A percentile compares a stretch with the other conserved stretches of the same genome.
These are phyloP conservation scores for Rhodotorula sp. DNA, from an alignment of 1,284 basidiomycete species.

Conservation along the genomic window DNA sequence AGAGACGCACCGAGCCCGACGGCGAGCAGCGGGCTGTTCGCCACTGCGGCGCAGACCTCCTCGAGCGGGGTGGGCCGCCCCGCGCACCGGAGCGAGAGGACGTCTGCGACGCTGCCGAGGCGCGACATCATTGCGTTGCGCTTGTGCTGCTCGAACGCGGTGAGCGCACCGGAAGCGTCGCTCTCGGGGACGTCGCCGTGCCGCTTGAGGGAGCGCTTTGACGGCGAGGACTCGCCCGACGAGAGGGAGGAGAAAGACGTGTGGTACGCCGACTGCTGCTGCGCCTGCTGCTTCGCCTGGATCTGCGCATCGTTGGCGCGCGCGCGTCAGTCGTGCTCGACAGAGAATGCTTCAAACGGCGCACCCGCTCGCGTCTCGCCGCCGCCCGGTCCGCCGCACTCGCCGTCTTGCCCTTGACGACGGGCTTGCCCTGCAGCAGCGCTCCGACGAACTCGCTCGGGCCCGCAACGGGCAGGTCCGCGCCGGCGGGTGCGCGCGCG, in stretches of 20 bases:
- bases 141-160: conserved; percentile 20
- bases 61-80: conserved; percentile 23
- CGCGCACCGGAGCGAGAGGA: conserved; percentile 35
- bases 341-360: not conserved
- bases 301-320: too few relatives aligned
- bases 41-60: conserved; percentile 36
- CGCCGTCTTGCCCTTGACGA: conserved; percentile 3
- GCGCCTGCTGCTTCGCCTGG: conserved; percentile 31
- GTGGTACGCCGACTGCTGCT: conserved; percentile 31
- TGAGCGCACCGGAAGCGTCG: not conserved
- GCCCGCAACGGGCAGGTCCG: conserved; percentile 17
- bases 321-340: too few relatives aligned
- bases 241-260: conserved; percentile 29
- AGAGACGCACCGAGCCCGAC: conserved; percentile 28
- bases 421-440: conserved; percentile 24
- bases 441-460: conserved; percentile 28
- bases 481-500: not conserved
- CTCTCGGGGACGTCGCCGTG: not conserved
- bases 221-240: conserved; percentile 19
- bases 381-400: conserved; percentile 25
- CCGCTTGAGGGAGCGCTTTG: conserved; percentile 32
- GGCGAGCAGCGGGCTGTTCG: conserved; percentile 34
- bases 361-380: conserved; percentile 26
- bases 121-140: conserved; percentile 37
- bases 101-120: conserved; percentile 35